Evolutionary conservation across 2,329 filamentous ascomycete species (phyloP), one percentile per base, ranked within the genome.

Genomic region (Podosphaera aphanis): DNA sequence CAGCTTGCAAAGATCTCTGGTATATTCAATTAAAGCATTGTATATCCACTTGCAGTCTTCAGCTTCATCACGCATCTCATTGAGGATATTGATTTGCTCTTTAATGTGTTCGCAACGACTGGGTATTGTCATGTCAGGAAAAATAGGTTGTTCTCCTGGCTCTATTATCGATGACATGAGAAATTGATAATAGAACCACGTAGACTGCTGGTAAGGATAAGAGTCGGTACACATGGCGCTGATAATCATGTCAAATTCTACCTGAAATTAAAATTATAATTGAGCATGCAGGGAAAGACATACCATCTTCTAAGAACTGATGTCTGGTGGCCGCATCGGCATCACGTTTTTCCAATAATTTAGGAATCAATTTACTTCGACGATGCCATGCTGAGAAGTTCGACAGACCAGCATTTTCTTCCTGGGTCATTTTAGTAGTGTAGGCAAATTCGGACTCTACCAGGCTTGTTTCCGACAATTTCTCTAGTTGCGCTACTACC

Each of bases 371-470:
- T 57, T 82, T 83, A 53, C 80, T 84, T 44, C 90, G 76, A 57
- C 81, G 81, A 60, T 98, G 90, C 88, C 90, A 95, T 1, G 90
- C 90, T 3, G 85, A 94, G 60, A 95, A 98, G 60, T 98, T 98
- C 36, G 83, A 93, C 42, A 98, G 67, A 2, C 54, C 54, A n/a
- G n/a, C n/a, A 36, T 52, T 52, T 55, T 92, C 82, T n/a, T 63
- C 66, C 36, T 70, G 66, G 55, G 94, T 84, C 83, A 88, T 94
- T 57, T 74, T 80, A 13, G 79, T 86, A 1, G 90, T 94, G 61
- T 94, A 95, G 31, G 73, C 75, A 53, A 93, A 90, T 60, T 98
- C 90, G 15, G 69, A 57, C 61, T 93, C 79, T 1, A 74, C 74
- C 68, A 93, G 74, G 59, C 73, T 82, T 43, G 61, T 60, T 1